Evolutionary conservation across 768 basidiomycete genomes (phyloP).

Genomic region (Coprinopsis strossmayeri): DNA sequence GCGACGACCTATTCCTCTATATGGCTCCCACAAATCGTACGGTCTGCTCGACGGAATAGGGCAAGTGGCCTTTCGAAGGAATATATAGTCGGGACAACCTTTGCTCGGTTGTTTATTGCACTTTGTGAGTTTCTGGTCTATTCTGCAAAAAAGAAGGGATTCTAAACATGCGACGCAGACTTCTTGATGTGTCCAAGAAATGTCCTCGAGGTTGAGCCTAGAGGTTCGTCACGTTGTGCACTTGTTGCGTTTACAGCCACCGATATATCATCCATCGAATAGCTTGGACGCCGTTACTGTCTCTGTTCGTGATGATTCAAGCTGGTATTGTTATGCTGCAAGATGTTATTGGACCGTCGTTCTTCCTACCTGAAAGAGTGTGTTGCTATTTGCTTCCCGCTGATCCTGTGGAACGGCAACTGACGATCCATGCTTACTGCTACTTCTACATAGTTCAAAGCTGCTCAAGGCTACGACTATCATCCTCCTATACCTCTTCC

Average conservation of each 20-base stretch:
- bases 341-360: conserved; percentile 69
- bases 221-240: too few relatives aligned
- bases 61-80: conserved; percentile 59
- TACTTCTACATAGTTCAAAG: conserved; percentile 40
- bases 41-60: conserved; percentile 66
- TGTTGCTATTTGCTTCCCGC: conserved; percentile 16
- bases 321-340: conserved; percentile 61
- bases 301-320: conserved; percentile 56
- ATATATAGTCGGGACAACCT: conserved; percentile 73
- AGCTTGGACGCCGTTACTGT: conserved; percentile 66
- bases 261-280: too few relatives aligned
- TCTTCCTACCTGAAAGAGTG: conserved; percentile 75
- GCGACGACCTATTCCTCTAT: conserved; percentile 67
- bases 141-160: too few relatives aligned
- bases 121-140: conserved; percentile 53
- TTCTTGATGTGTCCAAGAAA: conserved; percentile 81
- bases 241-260: too few relatives aligned
- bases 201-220: conserved; percentile 73
- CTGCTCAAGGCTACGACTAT: conserved; percentile 69
- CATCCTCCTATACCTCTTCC: conserved; percentile 71
- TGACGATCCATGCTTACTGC: background rate
- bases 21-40: conserved; percentile 82
- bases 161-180: conserved; percentile 38
- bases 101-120: conserved; percentile 62
- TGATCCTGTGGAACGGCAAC: too few relatives aligned